phyloP scores from a whole-genome alignment of 2,329 filamentous ascomycete genomes.

The Cladosporium sp. region DNA sequence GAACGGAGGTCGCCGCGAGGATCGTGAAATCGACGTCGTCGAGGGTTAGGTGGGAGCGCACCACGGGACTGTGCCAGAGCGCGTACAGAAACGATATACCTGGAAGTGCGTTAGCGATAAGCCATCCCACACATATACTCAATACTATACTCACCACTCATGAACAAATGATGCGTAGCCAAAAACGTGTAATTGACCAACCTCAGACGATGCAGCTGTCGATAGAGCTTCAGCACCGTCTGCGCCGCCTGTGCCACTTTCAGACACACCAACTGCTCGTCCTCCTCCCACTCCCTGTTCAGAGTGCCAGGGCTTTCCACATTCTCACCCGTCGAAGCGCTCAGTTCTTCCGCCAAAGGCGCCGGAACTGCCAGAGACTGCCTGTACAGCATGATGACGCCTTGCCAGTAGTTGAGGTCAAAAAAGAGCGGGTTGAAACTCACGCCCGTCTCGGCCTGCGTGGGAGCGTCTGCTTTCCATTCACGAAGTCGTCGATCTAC shows the following conservation, averaged over 20 bases:
- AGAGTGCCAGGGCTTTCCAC: slow-evolving; percentile 51
- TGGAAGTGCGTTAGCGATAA: slow-evolving; percentile 27
- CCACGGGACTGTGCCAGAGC: slow-evolving; percentile 91
- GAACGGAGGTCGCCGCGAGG: slow-evolving; percentile 84
- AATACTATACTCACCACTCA: slow-evolving; percentile 67
- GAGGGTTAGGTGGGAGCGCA: slow-evolving; percentile 79
- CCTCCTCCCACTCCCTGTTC: slow-evolving; percentile 64
- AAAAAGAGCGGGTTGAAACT: slow-evolving; percentile 85
- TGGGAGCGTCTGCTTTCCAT: slow-evolving; percentile 82
- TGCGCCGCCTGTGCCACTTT: slow-evolving; percentile 95
- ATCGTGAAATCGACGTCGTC: slow-evolving; percentile 99
- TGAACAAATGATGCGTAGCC: slow-evolving; percentile 93
- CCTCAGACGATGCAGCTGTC: slow-evolving; percentile 80
- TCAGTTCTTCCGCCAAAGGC: slow-evolving; percentile 75
- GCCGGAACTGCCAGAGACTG: slow-evolving; percentile 77
- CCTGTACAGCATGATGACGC: slow-evolving; percentile 90
- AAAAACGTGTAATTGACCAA: slow-evolving; percentile 95
- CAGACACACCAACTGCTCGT: slow-evolving; percentile 87
- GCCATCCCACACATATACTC: background rate
- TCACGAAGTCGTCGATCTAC: slow-evolving; percentile 78
- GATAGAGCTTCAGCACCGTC: slow-evolving; percentile 84
- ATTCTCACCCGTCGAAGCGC: slow-evolving; percentile 50
- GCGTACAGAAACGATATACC: slow-evolving; percentile 91
- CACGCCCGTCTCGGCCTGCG: slow-evolving; percentile 74
- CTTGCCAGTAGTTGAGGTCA: slow-evolving; percentile 97